Conservation (phyloP, 2,329 filamentous ascomycete species). For the Herpotrichia juniperi region DNA sequence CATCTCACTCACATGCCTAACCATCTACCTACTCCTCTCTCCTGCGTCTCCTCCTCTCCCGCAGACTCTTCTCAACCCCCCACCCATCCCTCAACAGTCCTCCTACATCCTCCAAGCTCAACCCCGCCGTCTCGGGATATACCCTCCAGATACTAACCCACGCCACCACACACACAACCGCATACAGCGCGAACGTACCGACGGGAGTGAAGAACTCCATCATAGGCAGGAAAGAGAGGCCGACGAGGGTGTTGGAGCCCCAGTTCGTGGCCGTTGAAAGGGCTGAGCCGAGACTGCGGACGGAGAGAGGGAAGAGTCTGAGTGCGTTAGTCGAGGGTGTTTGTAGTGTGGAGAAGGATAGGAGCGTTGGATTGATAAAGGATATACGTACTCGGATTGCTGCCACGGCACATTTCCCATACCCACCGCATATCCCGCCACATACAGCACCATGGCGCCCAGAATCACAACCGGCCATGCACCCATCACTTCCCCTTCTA, state of each 20-base stretch:
- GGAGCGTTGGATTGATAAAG: not conserved
- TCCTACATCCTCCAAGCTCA: constrained; percentile 81
- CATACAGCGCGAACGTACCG: constrained; percentile 84
- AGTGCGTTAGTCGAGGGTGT: not conserved
- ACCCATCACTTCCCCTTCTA: constrained; percentile 19
- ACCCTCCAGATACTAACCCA: constrained; percentile 73
- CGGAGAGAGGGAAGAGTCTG: constrained; percentile 74
- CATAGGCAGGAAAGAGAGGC: constrained; percentile 85
- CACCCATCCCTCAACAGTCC: constrained; percentile 73
- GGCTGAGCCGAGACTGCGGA: constrained; percentile 74
- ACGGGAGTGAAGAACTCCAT: constrained; percentile 76
- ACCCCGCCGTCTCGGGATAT: constrained; percentile 85
- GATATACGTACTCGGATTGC: constrained; percentile 71
- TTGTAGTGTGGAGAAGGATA: not conserved
- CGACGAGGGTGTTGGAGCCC: constrained; percentile 84
- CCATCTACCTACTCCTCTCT: constrained; percentile 4
- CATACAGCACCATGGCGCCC: constrained; percentile 78
- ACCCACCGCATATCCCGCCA: constrained; percentile 83
- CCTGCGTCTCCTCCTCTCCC: constrained; percentile 19
- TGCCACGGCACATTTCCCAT: constrained; percentile 96
- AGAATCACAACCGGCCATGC: constrained; percentile 63
- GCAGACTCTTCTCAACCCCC: constrained; percentile 59
- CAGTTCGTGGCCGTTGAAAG: constrained; percentile 84
- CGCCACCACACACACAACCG: constrained; percentile 69
- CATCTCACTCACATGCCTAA: not conserved